phyloP scores from a whole-genome alignment of 768 basidiomycete species.

The Suillus lakei region DNA sequence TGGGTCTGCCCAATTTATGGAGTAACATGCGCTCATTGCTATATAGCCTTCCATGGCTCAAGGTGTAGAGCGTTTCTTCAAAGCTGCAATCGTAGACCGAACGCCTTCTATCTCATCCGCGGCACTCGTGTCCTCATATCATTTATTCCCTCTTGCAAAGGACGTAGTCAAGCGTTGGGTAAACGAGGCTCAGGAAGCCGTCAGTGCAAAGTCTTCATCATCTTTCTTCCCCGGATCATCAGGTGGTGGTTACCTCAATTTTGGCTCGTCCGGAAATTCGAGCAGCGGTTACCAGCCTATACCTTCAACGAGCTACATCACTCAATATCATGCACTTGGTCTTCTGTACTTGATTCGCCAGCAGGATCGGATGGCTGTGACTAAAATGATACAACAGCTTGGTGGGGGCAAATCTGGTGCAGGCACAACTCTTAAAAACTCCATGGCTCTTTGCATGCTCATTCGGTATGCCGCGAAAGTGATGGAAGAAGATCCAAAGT shows the following conservation, averaged over 20 bases:
- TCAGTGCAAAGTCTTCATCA: constrained; percentile 82
- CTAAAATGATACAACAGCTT: constrained; percentile 99
- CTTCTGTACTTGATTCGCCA: constrained; percentile 93
- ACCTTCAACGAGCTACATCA: constrained; percentile 88
- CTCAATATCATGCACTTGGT: constrained; percentile 97
- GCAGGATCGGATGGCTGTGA: constrained; percentile 98
- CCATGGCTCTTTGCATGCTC: constrained; percentile 98
- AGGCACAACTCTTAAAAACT: constrained; percentile 86
- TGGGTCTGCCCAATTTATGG: constrained; percentile 45
- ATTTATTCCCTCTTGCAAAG: constrained; percentile 90
- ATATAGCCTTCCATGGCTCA: constrained; percentile 96
- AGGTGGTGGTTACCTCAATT: constrained; percentile 70
- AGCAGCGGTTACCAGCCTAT: constrained; percentile 75
- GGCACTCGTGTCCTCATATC: constrained; percentile 95
- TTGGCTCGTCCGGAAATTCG: constrained; percentile 57
- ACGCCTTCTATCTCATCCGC: constrained; percentile 96
- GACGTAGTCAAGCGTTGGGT: constrained; percentile 99
- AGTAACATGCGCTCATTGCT: constrained; percentile 46
- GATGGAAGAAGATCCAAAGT: constrained; percentile 99
- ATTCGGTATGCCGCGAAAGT: constrained; percentile 99
- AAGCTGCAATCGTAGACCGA: constrained; percentile 97
- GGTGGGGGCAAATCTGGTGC: constrained; percentile 87
- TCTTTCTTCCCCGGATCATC: constrained; percentile 65
- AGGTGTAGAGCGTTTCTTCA: constrained; percentile 98
- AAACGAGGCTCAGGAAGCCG: constrained; percentile 98